Percentiles rank a stretch among this genome's conserved stretches.
These are phyloP conservation scores for Nakazawaea laoshanensis DNA, from an alignment of 805 yeast species.

Conservation along the genomic window DNA sequence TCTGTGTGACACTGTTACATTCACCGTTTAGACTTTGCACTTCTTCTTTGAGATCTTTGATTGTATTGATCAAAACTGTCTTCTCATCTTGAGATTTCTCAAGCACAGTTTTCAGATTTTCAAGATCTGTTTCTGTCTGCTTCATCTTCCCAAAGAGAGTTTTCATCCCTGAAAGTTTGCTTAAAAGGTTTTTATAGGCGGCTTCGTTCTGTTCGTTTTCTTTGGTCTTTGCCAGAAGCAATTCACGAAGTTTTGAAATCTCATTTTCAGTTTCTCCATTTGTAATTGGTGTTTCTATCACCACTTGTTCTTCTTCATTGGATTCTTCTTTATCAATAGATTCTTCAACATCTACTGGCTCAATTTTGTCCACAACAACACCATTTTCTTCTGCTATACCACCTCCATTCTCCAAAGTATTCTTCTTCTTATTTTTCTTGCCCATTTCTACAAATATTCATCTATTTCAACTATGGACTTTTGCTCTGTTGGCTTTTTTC, in stretches of 20 bases:
- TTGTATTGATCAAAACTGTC: conserved; percentile 9
- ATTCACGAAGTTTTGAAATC: conserved; percentile 15
- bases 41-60: conserved; percentile 21
- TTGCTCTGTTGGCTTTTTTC: neutral
- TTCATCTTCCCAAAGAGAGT: conserved; percentile 67
- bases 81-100: conserved; percentile 12
- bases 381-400: neutral
- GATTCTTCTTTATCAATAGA: too few relatives aligned
- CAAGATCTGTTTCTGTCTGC: conserved; percentile 57
- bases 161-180: conserved; percentile 66
- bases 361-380: too few relatives aligned
- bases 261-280: too few relatives aligned
- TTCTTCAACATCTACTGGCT: too few relatives aligned
- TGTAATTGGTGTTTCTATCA: too few relatives aligned
- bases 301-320: too few relatives aligned
- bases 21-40: conserved; percentile 39
- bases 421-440: neutral
- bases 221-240: conserved; percentile 26
- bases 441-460: too few relatives aligned
- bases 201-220: conserved; percentile 52
- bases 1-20: conserved; percentile 39
- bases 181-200: conserved; percentile 54
- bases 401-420: neutral
- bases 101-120: conserved; percentile 21
- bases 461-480: neutral